Evolutionary conservation across 306 rosid genomes (phyloP), one percentile per base, ranked within the genome.

Genomic region (Castanea sativa): DNA sequence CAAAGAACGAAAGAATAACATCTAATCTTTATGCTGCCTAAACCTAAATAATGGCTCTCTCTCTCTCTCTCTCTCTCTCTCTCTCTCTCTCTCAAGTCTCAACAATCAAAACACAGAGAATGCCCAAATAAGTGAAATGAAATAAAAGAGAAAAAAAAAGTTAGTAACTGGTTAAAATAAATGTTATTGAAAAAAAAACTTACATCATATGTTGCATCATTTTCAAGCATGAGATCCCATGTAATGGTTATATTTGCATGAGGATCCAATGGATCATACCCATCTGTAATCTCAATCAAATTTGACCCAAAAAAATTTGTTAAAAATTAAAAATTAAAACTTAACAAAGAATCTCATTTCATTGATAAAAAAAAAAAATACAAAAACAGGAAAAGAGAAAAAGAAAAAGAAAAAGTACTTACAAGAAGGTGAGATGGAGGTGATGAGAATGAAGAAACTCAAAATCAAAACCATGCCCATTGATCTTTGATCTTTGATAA

Each of bases 231-330:
- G 76, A 87, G 88, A 90, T 91, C 95, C 97, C 95, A 91, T 6
- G 91, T 81, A 83, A 93, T 18, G 19, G 89, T 91, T 76, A 90
- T 71, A 73, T 84, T 93, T 33, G 87, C 95, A 59, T 51, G 21
- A 56, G 97, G 98, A 87, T 93, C 97, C 83, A 89, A 72, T 11
- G 88, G 35, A 76, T 93, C 95, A 80, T 70, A 93, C 74, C 87
- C 98, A 89, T 85, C 98, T 93, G 91, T 86, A 85, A 85, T 59
- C 78, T 70, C 82, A 84, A 65, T 63, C 53, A 52, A 71, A 69
- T 23, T 51, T 16, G 56, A 29, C 38, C 58, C 58, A 6, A 43
- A 76, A 60, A 35, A 6, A 52, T 71, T 16, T 21, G 58, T 2
- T 6, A 53, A 6, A 51, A 25, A 25, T 23, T 23, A 9, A 45